A percentile compares a stretch with the other conserved stretches of the same genome.
These are phyloP conservation scores for Fennellomyces sp. DNA, from an alignment of 371 early-diverging fungal species.

Conservation along the genomic window DNA sequence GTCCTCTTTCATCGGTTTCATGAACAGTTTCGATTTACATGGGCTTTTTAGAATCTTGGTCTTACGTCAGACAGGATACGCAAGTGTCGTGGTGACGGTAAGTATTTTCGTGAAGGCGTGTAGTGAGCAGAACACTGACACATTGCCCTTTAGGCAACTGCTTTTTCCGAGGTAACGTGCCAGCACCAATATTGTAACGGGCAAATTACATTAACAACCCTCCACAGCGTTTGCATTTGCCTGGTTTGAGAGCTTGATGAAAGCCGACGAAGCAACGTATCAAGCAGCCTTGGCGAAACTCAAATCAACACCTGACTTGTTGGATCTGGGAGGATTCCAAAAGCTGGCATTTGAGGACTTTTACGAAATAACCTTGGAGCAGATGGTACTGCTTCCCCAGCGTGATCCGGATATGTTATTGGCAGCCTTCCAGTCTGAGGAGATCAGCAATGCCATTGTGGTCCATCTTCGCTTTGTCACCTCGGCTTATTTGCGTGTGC, in stretches of 20 bases:
- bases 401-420: slow-evolving; percentile 51
- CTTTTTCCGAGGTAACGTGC: slow-evolving; percentile 77
- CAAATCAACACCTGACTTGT: slow-evolving; percentile 47
- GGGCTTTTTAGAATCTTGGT: slow-evolving; percentile 49
- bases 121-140: not conserved
- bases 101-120: slow-evolving; percentile 1
- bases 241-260: slow-evolving; percentile 65
- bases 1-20: not conserved
- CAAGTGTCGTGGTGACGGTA: slow-evolving; percentile 75
- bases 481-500: slow-evolving; percentile 67
- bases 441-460: slow-evolving; percentile 70
- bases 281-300: slow-evolving; percentile 39
- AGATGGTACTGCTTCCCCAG: slow-evolving; percentile 36
- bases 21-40: not conserved
- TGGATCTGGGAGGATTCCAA: slow-evolving; percentile 58
- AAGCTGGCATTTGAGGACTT: slow-evolving; percentile 68
- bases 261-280: slow-evolving; percentile 24
- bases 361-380: slow-evolving; percentile 57
- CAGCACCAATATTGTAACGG: no score
- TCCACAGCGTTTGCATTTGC: slow-evolving; percentile 71
- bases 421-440: slow-evolving; percentile 60
- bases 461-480: slow-evolving; percentile 69
- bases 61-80: slow-evolving; percentile 56
- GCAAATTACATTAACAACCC: no score
- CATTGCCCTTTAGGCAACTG: slow-evolving; percentile 80